Conservation (phyloP, 257 asterid genomes). For the Osmanthus fragrans region DNA sequence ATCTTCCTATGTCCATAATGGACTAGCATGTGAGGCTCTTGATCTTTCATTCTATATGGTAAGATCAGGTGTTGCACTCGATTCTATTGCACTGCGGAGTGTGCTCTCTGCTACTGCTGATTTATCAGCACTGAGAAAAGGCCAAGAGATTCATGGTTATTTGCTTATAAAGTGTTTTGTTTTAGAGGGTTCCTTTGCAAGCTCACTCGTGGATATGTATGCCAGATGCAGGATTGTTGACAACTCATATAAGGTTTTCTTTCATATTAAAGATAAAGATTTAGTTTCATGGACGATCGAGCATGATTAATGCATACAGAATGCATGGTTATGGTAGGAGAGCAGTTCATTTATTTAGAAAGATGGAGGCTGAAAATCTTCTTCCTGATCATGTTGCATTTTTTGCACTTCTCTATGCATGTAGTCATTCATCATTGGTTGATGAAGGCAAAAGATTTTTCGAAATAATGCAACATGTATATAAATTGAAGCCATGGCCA, state of each 20-base stretch:
- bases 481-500: conserved; percentile 76
- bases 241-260: conserved; percentile 54
- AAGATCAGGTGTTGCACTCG: conserved; percentile 56
- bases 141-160: conserved; percentile 79
- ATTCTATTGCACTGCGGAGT: conserved; percentile 52
- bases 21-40: conserved; percentile 68
- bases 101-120: conserved; percentile 62
- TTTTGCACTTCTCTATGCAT: conserved; percentile 65
- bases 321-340: conserved; percentile 69
- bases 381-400: conserved; percentile 68
- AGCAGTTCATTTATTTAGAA: conserved; percentile 48
- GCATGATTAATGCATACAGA: conserved; percentile 80
- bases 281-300: conserved; percentile 63
- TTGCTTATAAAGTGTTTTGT: conserved; percentile 50
- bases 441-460: conserved; percentile 62
- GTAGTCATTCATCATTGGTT: conserved; percentile 82
- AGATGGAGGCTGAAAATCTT: conserved; percentile 51
- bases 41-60: conserved; percentile 54
- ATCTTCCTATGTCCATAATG: conserved; percentile 59
- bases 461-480: conserved; percentile 47
- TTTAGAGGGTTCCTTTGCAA: conserved; percentile 51
- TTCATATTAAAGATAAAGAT: conserved; percentile 37
- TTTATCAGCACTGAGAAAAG: conserved; percentile 64
- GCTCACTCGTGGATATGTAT: conserved; percentile 78
- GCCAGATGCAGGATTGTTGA: conserved; percentile 73